Evolutionary conservation across 2,329 filamentous ascomycete species (phyloP), one percentile per base, ranked within the genome.

Genomic region (Podosphaera xanthii): DNA sequence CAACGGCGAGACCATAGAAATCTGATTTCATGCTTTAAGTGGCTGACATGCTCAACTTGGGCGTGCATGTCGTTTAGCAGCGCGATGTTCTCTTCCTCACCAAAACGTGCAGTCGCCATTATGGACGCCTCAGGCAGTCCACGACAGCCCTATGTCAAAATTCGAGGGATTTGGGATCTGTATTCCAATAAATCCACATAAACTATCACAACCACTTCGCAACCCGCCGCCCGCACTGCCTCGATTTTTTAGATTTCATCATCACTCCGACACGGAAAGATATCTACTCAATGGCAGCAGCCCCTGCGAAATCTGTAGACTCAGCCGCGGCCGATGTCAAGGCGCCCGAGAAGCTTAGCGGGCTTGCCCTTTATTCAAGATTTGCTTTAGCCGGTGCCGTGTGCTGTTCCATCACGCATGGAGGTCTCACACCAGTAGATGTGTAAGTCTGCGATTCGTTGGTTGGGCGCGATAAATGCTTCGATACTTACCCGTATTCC

Each of bases 321-420:
- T 66, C 67, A 60, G 61, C 64, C 36, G 68, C 69, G 63, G 66
- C 68, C 62, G 68, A 69, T 59, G 66, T 67, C 53, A 65, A 64
- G 53, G 66, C 67, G 42, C 68, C 69, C 55, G 67, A 70, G 65
- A 76, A 80, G 72, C 77, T 81, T 65, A 76, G 72, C 66, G 81
- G 83, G 63, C 55, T 89, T 66, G 76, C 73, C 62, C 87, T 98
- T 69, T 97, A 97, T 84, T 87, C 87, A 69, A 83, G 88, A 75
- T 96, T 96, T 78, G 91, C 92, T 76, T 86, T 98, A 70, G 90
- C 92, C 69, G 92, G 92, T 76, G 92, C 92, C 69, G 77, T 97
- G 79, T 96, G 92, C 84, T 98, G 92, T 76, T 92, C 90, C 69
- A 77, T 97, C 76, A 98, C 92, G 71, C 92, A 98, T 82, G 92